phyloP scores from a whole-genome alignment of 225 moss, liverwort and hornwort genomes.

The Anthoceros angustus region DNA sequence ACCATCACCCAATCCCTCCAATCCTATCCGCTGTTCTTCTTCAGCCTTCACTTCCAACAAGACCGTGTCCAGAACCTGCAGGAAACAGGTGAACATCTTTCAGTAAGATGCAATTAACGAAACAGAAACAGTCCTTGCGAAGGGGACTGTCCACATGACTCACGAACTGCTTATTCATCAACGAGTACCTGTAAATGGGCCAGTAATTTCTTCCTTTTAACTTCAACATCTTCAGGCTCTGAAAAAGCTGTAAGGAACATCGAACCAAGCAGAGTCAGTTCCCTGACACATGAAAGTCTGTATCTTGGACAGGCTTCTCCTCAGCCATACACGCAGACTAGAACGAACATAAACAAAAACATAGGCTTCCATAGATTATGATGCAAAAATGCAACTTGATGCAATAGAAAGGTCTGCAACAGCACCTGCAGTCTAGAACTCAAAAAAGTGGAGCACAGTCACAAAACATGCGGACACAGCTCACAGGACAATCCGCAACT shows the following conservation, averaged over 20 bases:
- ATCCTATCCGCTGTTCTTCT: conserved; percentile 37
- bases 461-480: neutral
- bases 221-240: conserved; percentile 44
- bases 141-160: neutral
- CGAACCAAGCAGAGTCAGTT: neutral
- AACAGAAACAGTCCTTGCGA: too few relatives aligned
- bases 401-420: neutral
- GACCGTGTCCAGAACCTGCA: conserved; percentile 79
- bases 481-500: neutral
- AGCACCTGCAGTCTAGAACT: too few relatives aligned
- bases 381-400: neutral
- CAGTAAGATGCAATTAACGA: too few relatives aligned
- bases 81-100: neutral
- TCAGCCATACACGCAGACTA: too few relatives aligned
- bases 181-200: conserved; percentile 24
- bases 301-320: neutral
- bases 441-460: too few relatives aligned
- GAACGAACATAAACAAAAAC: neutral
- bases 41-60: conserved; percentile 44
- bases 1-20: conserved; percentile 34
- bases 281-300: neutral
- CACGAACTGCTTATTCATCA: neutral
- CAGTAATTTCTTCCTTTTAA: conserved; percentile 44
- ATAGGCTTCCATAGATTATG: neutral
- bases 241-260: conserved; percentile 29